A percentile compares a stretch with the other conserved stretches of the same genome.
phyloP scores from a whole-genome alignment of 306 rosid genomes.

The Vigna mungo region DNA sequence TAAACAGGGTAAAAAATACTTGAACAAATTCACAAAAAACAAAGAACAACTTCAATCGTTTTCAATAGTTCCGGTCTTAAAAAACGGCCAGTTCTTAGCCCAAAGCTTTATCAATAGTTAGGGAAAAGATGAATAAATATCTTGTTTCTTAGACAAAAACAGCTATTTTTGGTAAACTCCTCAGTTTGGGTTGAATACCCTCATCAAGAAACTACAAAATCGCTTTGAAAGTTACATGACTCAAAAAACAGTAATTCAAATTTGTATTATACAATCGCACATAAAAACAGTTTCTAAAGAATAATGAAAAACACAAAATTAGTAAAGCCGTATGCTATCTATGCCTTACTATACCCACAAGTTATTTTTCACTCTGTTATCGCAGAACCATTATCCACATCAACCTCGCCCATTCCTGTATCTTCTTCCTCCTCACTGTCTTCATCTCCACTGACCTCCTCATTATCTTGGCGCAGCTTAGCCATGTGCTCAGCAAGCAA shows the following conservation, averaged over 20 bases:
- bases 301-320: slow-evolving; percentile 21
- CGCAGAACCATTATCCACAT: slow-evolving; percentile 67
- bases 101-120: background rate
- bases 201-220: slow-evolving; percentile 32
- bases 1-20: background rate
- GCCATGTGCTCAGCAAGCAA: slow-evolving; percentile 86
- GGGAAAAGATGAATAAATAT: background rate
- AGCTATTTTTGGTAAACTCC: background rate
- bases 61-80: background rate
- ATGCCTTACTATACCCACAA: slow-evolving; percentile 5
- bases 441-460: slow-evolving; percentile 82
- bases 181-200: slow-evolving; percentile 16
- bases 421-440: slow-evolving; percentile 97
- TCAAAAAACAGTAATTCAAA: slow-evolving; percentile 41
- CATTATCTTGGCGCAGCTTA: slow-evolving; percentile 79
- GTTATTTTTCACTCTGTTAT: slow-evolving; percentile 62
- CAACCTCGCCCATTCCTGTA: slow-evolving; percentile 93
- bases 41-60: background rate
- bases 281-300: slow-evolving; percentile 27
- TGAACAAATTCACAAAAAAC: background rate
- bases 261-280: slow-evolving; percentile 52
- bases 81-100: background rate
- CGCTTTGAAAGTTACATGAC: slow-evolving; percentile 37
- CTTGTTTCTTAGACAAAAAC: background rate
- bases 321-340: slow-evolving; percentile 23